Percentiles rank a stretch among this genome's conserved stretches.
These are phyloP conservation scores for Aspergillus persii DNA, from an alignment of 2,329 filamentous ascomycete genomes.

Conservation along the genomic window DNA sequence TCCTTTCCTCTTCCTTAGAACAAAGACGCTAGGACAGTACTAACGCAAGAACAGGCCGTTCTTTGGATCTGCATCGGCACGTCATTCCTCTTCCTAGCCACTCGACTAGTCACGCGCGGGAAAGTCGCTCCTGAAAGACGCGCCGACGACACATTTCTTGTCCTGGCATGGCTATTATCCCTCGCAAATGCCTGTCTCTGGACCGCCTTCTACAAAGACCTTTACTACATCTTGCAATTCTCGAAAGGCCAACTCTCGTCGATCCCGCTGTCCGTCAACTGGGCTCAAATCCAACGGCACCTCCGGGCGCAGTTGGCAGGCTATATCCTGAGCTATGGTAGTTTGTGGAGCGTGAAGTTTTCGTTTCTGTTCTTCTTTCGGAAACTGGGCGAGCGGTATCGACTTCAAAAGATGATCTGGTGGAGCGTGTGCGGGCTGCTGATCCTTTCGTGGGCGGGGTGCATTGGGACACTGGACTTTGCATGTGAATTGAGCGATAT, in stretches of 20 bases:
- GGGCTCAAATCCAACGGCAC: background rate
- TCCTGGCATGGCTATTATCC: background rate
- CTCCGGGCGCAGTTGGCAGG: conserved; percentile 1
- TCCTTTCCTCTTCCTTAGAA: background rate
- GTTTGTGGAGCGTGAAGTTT: conserved; percentile 4
- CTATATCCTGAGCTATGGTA: background rate
- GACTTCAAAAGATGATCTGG: conserved; percentile 3
- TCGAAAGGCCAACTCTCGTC: background rate
- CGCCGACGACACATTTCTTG: background rate
- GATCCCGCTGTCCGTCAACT: background rate
- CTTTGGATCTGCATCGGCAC: background rate
- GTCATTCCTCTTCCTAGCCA: background rate
- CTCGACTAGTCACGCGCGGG: background rate
- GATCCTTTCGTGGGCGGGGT: background rate
- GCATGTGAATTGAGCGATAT: background rate
- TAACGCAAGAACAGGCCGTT: background rate
- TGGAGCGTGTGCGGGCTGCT: background rate
- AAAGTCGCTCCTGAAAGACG: background rate
- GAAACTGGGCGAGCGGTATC: conserved; percentile 1
- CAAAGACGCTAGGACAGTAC: background rate
- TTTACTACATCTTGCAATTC: background rate
- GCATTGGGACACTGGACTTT: conserved; percentile 1
- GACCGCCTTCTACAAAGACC: background rate
- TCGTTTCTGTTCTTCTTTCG: conserved; percentile 9
- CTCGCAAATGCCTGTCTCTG: background rate